Evolutionary conservation across 148 eudicot species (phyloP).

Genomic region (Amaranthus hypochondriacus): DNA sequence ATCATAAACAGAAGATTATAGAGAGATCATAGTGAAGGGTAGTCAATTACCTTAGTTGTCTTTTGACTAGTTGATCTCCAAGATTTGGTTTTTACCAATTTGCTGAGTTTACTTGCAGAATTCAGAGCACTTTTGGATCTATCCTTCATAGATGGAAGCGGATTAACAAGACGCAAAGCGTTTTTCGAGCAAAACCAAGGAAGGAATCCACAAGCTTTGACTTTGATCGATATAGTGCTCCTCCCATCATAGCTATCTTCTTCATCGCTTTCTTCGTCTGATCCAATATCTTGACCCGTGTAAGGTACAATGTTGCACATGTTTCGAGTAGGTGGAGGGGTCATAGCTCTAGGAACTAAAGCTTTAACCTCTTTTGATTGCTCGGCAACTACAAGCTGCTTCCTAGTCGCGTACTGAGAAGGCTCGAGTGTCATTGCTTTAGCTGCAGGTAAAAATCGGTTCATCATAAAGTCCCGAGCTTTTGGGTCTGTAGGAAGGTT

Average conservation of each 20-base stretch:
- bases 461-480: constrained; percentile 81
- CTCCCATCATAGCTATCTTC: constrained; percentile 26
- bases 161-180: constrained; percentile 65
- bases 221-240: constrained; percentile 33
- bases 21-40: not conserved
- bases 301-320: constrained; percentile 31
- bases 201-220: constrained; percentile 64
- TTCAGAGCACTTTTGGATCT: constrained; percentile 38
- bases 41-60: constrained; percentile 43
- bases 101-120: constrained; percentile 43
- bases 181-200: constrained; percentile 83
- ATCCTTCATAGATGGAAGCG: constrained; percentile 53
- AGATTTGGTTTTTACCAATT: constrained; percentile 40
- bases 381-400: constrained; percentile 37
- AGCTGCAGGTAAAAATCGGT: constrained; percentile 90
- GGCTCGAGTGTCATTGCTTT: constrained; percentile 74
- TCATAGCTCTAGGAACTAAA: constrained; percentile 37
- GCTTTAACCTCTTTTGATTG: constrained; percentile 34
- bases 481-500: constrained; percentile 34
- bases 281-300: constrained; percentile 35
- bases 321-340: constrained; percentile 36
- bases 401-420: constrained; percentile 60
- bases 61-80: constrained; percentile 50
- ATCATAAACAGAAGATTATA: no score
- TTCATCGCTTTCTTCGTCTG: constrained; percentile 43